Conservation (phyloP, 139 green algal species). For the Coelastrella sp. region DNA sequence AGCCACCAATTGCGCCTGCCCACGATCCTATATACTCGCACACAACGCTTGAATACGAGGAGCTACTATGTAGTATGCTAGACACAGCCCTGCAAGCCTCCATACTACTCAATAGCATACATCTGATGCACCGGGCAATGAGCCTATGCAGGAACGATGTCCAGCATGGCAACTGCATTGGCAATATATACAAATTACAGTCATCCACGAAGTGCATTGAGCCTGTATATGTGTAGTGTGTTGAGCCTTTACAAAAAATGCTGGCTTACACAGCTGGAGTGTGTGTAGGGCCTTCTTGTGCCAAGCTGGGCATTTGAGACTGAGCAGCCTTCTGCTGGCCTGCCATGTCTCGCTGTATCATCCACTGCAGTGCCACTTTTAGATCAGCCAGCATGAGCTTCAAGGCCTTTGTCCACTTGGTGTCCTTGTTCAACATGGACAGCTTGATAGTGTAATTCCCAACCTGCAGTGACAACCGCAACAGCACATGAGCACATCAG, state of each 20-base stretch:
- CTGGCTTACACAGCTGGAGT: not conserved
- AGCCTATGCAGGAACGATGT: no score
- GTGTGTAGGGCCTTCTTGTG: slow-evolving; percentile 48
- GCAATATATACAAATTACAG: no score
- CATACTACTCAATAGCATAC: no score
- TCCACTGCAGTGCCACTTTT: slow-evolving; percentile 62
- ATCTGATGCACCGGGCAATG: no score
- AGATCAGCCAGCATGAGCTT: slow-evolving; percentile 92
- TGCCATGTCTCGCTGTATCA: slow-evolving; percentile 52
- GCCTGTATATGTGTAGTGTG: not conserved
- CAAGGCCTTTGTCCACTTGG: slow-evolving; percentile 94
- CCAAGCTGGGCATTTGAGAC: slow-evolving; percentile 44
- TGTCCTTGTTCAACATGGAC: slow-evolving; percentile 85
- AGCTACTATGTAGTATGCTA: no score
- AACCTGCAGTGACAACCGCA: slow-evolving; percentile 57
- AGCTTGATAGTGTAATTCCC: slow-evolving; percentile 85
- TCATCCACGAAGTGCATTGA: no score
- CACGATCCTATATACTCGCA: no score
- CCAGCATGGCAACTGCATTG: not conserved
- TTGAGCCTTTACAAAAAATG: not conserved
- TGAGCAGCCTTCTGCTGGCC: not conserved
- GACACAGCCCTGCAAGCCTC: no score
- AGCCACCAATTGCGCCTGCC: no score
- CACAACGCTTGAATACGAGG: no score
- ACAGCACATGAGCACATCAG: not conserved